A percentile compares a stretch with the other conserved stretches of the same genome.
Evolutionary conservation across 2,329 filamentous ascomycete species (phyloP).

Genomic region (Epichloe uncinata): DNA sequence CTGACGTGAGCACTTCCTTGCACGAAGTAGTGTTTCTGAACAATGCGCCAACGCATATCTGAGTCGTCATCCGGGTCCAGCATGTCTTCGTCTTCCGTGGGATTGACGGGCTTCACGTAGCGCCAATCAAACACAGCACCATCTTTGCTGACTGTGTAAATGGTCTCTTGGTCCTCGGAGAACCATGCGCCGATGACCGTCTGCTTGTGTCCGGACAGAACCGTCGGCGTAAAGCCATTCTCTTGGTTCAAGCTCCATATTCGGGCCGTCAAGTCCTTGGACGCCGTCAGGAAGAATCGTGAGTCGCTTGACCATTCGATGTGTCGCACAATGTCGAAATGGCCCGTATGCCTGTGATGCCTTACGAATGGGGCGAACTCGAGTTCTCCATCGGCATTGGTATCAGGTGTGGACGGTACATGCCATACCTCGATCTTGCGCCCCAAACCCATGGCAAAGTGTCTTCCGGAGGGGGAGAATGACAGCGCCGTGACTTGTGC

Average conservation of each 20-base stretch:
- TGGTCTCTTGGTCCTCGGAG: slow-evolving; percentile 82
- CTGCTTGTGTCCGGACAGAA: slow-evolving; percentile 81
- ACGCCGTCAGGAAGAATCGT: slow-evolving; percentile 83
- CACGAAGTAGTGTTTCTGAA: slow-evolving; percentile 86
- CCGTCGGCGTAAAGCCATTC: slow-evolving; percentile 79
- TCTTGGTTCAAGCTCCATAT: slow-evolving; percentile 90
- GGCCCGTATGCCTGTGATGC: slow-evolving; percentile 73
- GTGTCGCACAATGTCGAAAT: slow-evolving; percentile 75
- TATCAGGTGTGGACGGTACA: slow-evolving; percentile 78
- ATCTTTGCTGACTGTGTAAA: slow-evolving; percentile 94
- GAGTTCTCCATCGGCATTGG: slow-evolving; percentile 64
- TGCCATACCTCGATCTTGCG: slow-evolving; percentile 91
- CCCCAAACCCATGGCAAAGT: slow-evolving; percentile 82
- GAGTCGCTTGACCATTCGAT: slow-evolving; percentile 96
- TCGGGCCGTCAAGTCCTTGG: slow-evolving; percentile 81
- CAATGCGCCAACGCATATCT: slow-evolving; percentile 78
- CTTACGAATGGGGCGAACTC: slow-evolving; percentile 92
- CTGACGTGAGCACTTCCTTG: slow-evolving; percentile 77
- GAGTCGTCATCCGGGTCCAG: slow-evolving; percentile 43
- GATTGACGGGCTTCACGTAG: slow-evolving; percentile 52
- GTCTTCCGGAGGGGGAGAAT: slow-evolving; percentile 80
- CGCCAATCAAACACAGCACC: slow-evolving; percentile 94
- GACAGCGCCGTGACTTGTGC: slow-evolving; percentile 68
- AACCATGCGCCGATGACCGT: slow-evolving; percentile 94
- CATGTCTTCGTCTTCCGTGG: slow-evolving; percentile 47